Evolutionary conservation across 306 rosid genomes (phyloP), one percentile per base, ranked within the genome.

Genomic region (Acacia acuminata): DNA sequence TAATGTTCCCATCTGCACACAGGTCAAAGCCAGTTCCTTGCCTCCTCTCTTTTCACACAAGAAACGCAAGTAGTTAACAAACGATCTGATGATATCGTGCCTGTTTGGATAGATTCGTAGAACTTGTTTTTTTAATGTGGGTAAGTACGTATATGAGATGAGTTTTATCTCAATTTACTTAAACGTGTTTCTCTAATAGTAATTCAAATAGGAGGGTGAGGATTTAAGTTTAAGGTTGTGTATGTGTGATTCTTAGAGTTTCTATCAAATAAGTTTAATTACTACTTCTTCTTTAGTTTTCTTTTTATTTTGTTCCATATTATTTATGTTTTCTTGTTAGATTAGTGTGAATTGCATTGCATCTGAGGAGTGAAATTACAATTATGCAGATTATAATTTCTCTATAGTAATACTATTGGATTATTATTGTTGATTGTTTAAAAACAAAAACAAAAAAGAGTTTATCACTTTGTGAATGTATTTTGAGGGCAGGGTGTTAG

Each of bases 1-100:
- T 71, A 94, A 96, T 65, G 93, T 96, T 30, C 97, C 98, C 25
- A 94, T 96, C 87, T 96, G 98, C 93, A 84, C 97, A 60, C 97
- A 90, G 77, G 71, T 90, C 80, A 96, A 90, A 80, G 90, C 83
- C 90, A 90, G 79, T 84, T 81, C 89, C 55, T 91, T 96, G 83
- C 99, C 99, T 76, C 97, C 99, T 71, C 89, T 92, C 80, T 94
- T 96, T 82, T 94, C 98, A 73, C 86, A 88, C 24, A 94, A 86
- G 91, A 96, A 92, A 86, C 97, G 96, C 45, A 94, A 91, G 30
- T 58, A 58, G 5, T 53, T 53, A 19, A 58, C 24, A 55, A 77
- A 92, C 90, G 73, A 89, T 90, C 89, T 88, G 0, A 14, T 48
- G 19, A 48, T 36, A 36, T 36, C 32, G 8, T 36, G 40, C 40